Conservation (phyloP, 345 rosid species). For the Combretum micranthum region DNA sequence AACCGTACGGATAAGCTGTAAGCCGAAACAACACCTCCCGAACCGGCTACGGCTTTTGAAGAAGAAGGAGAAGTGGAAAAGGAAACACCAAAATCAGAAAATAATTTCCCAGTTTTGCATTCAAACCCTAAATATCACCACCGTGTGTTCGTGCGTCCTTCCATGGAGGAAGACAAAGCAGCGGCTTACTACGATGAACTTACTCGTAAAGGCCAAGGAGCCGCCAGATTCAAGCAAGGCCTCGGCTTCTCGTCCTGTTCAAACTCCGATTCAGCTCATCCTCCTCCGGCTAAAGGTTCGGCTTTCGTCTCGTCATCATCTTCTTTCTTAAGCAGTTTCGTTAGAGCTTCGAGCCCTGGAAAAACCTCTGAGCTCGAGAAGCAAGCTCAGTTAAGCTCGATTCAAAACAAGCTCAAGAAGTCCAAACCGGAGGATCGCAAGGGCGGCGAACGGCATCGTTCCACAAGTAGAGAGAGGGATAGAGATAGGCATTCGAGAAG, state of each 20-base stretch:
- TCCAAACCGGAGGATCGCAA: constrained; percentile 18
- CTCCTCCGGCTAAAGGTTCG: constrained; percentile 47
- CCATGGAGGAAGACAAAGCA: constrained; percentile 74
- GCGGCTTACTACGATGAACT: constrained; percentile 83
- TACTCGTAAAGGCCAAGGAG: constrained; percentile 82
- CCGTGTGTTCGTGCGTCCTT: neutral
- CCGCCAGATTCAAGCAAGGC: constrained; percentile 96
- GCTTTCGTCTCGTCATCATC: constrained; percentile 44
- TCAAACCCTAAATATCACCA: neutral
- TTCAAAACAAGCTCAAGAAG: constrained; percentile 71
- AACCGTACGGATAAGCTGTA: no score
- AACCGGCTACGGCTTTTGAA: no score
- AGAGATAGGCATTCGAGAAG: constrained; percentile 30
- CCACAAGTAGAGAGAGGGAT: constrained; percentile 25
- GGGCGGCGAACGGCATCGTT: constrained; percentile 18
- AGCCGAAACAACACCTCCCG: no score
- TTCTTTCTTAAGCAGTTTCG: constrained; percentile 64
- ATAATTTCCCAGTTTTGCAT: neutral
- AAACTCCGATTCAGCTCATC: constrained; percentile 52
- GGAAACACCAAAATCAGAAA: no score
- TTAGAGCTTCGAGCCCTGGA: constrained; percentile 61
- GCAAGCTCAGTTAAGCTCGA: constrained; percentile 55
- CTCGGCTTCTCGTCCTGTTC: constrained; percentile 65
- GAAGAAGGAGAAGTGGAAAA: no score
- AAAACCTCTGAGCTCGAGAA: constrained; percentile 38